Percentiles rank a stretch among this genome's conserved stretches.
phyloP scores from a whole-genome alignment of 441 rosid genomes.

The Macaranga tanarius region DNA sequence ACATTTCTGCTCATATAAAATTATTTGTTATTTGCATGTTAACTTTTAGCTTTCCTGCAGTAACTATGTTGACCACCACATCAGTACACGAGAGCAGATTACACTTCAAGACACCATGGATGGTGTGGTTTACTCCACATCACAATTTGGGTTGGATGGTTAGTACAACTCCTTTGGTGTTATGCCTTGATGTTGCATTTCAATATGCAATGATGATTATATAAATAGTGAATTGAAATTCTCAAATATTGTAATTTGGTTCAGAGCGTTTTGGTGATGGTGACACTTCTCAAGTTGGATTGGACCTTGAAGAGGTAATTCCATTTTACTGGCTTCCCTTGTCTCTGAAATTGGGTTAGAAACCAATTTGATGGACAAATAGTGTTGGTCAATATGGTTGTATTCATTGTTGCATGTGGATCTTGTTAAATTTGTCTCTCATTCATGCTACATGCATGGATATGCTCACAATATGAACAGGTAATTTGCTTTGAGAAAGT shows the following conservation, averaged over 20 bases:
- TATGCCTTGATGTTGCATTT: slow-evolving; percentile 16
- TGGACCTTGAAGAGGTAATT: slow-evolving; percentile 95
- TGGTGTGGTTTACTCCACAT: slow-evolving; percentile 87
- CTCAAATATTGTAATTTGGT: slow-evolving; percentile 29
- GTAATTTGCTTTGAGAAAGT: not conserved
- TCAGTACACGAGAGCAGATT: slow-evolving; percentile 96
- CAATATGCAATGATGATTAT: not conserved
- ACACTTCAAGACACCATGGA: slow-evolving; percentile 99
- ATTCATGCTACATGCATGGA: not conserved
- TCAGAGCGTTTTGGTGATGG: slow-evolving; percentile 99
- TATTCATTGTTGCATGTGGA: slow-evolving; percentile 3
- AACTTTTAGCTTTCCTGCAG: slow-evolving; percentile 48
- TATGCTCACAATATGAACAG: not conserved
- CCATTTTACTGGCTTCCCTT: slow-evolving; percentile 9
- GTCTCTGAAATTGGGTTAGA: too few species aligned
- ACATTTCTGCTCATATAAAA: not conserved
- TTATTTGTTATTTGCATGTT: slow-evolving; percentile 15
- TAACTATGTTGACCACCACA: slow-evolving; percentile 92
- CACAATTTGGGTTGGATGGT: slow-evolving; percentile 99
- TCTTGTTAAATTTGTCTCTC: not conserved
- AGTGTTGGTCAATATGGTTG: not conserved
- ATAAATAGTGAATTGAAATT: slow-evolving; percentile 20
- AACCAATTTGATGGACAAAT: not conserved
- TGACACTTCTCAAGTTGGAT: slow-evolving; percentile 85
- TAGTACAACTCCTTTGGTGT: slow-evolving; percentile 33